A percentile compares a stretch with the other conserved stretches of the same genome.
These are phyloP conservation scores for Penicillium oxalicum DNA, from an alignment of 2,329 filamentous ascomycete genomes.

Conservation along the genomic window DNA sequence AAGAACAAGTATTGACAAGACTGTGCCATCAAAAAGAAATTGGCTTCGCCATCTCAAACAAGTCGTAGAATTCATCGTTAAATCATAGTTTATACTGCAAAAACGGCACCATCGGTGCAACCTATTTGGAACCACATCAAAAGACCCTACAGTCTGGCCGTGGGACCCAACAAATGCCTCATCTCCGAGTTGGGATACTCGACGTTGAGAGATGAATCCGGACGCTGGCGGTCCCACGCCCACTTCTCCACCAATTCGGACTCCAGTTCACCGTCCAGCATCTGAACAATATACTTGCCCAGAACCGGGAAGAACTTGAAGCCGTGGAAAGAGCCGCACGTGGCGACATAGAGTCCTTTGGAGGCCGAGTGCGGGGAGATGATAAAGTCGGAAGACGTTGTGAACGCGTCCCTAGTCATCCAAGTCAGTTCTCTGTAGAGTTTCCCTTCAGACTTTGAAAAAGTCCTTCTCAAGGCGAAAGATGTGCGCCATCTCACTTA, in stretches of 20 bases:
- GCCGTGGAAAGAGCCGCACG: constrained; percentile 26
- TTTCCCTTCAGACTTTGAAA: too few relatives aligned
- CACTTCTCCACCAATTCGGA: constrained; percentile 23
- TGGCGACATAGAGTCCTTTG: constrained; percentile 40
- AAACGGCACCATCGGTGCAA: too few relatives aligned
- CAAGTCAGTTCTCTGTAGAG: too few relatives aligned
- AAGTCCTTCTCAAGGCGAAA: too few relatives aligned
- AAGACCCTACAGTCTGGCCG: constrained; percentile 24
- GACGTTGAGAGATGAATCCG: constrained; percentile 47
- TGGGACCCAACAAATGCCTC: constrained; percentile 44
- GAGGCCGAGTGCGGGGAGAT: constrained; percentile 42
- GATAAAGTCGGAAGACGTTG: constrained; percentile 50
- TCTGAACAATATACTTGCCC: constrained; percentile 26
- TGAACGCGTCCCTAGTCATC: constrained; percentile 56
- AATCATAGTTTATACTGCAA: too few relatives aligned
- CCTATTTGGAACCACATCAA: background rate
- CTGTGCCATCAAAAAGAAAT: too few relatives aligned
- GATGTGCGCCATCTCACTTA: constrained; percentile 31
- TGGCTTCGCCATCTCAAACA: too few relatives aligned
- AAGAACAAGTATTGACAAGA: too few relatives aligned
- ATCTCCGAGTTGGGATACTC: constrained; percentile 56
- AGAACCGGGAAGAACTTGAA: constrained; percentile 28
- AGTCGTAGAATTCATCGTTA: background rate
- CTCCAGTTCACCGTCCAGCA: constrained; percentile 22
- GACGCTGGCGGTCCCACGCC: constrained; percentile 50